Evolutionary conservation across 257 asterid genomes (phyloP), one percentile per base, ranked within the genome.

Genomic region (Fraxinus pennsylvanica): DNA sequence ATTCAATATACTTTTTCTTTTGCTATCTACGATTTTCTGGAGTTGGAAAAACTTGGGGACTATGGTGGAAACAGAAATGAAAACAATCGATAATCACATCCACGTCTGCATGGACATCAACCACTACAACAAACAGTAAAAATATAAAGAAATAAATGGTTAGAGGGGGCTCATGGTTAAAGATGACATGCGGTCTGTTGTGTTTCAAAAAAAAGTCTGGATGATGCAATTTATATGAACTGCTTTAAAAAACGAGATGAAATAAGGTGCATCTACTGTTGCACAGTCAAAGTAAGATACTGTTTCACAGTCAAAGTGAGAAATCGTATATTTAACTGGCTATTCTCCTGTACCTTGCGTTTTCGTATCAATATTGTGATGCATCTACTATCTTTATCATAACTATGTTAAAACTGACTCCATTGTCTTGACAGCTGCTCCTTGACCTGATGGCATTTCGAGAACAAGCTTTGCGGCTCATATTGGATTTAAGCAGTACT

Each of bases 401-500:
- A 7, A 33, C 68, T 67, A 73, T 78, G n/a, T 77, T 70, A 39
- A 57, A 74, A 70, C 54, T 69, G 68, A 74, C 66, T 81, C 71
- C 69, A 47, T 86, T 82, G 71, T 83, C 77, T 87, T 84, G 81
- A 80, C 94, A 96, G 99, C 87, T 96, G 84, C 99, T 96, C 86
- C 92, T 90, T 87, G 99, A 96, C 89, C 91, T 96, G 76, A 93
- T 96, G 99, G 94, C 94, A 47, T 96, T 96, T 81, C 97, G 97
- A 43, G 99, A 96, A 89, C 99, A 96, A 81, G 97, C 99, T 81
- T 85, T 96, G 88, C 92, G 98, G 86, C 96, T 96, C 81, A 92
- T 96, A 80, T 85, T 96, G 92, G 99, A 93, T 86, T 91, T 96
- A 71, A 96, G 99, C 88, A 96, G 98, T 84, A 96, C 99, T 36